Base-by-base conservation (phyloP, 169 alveolate species). In the Cardiosporidium cionae region DNA sequence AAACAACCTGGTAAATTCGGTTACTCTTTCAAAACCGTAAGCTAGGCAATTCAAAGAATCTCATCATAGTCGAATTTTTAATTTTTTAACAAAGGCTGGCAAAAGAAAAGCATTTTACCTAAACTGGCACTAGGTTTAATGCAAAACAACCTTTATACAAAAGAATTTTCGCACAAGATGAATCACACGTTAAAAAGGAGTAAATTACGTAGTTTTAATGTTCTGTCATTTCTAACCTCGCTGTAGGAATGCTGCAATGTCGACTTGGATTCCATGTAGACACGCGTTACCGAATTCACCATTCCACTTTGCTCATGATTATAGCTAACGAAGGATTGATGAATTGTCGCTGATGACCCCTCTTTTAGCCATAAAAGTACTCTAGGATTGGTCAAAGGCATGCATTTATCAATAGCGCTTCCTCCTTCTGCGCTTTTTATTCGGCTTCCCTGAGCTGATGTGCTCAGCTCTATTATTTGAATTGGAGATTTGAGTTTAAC, bases 211-310 rank as follows among this genome's bases (percentile, higher is more conserved):
- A 7, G 23, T 62, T 34, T 34, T 34, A 7, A 7, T 34, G 5
- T 34, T 62, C 68, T 25, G 5, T 34, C 5, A 6, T 34, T 9
- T 44, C 16, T 44, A 16, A 16, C 16, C 16, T 44, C 58, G 16
- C 16, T 44, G n/a, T 44, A 16, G 16, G 16, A 16, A 65, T 83
- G 88, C 25, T 83, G 76, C 31, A 83, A 65, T 32, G 68, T 79
- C n/a, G 84, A 79, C 32, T 75, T 76, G 54, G 58, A 67, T 58
- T 83, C 88, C 35, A 83, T 35, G 31, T 52, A 70, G 1, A 83
- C 68, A 68, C 88, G 79, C 2, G 88, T 75, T 53, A 68, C 71
- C 6, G 86, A 82, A 71, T 83, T 83, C 53, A 83, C 88, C 27
- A 76, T 68, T 22, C 84, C 84, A 9, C 88, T 74, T 27, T 68